phyloP scores from a whole-genome alignment of 2,329 filamentous ascomycete genomes.

The Stagonosporopsis vannaccii region DNA sequence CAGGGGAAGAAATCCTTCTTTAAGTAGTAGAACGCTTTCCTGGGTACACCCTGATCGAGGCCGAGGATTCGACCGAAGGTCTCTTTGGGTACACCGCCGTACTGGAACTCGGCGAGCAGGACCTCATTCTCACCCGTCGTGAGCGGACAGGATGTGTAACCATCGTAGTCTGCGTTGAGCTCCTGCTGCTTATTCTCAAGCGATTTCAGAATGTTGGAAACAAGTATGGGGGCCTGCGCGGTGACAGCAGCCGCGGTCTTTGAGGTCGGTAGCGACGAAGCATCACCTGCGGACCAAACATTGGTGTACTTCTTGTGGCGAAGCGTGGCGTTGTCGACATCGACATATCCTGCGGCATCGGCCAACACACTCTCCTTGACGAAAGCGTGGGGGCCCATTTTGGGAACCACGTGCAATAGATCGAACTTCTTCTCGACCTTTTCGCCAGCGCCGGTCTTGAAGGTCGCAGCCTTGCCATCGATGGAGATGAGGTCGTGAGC shows the following conservation, averaged over 20 bases:
- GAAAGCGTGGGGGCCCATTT: slow-evolving; percentile 49
- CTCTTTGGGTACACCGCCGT: slow-evolving; percentile 68
- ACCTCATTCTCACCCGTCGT: slow-evolving; percentile 65
- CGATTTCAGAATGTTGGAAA: slow-evolving; percentile 43
- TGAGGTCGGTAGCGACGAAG: slow-evolving; percentile 48
- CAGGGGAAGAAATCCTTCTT: slow-evolving; percentile 74
- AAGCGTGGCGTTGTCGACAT: slow-evolving; percentile 45
- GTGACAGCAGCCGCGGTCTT: slow-evolving; percentile 52
- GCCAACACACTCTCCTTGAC: slow-evolving; percentile 46
- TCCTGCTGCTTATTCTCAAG: slow-evolving; percentile 36
- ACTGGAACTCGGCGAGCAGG: slow-evolving; percentile 71
- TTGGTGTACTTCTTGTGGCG: slow-evolving; percentile 50
- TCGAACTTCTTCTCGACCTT: slow-evolving; percentile 46
- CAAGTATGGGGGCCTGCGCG: slow-evolving; percentile 46
- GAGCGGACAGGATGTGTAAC: slow-evolving; percentile 51
- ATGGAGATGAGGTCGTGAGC: slow-evolving; percentile 49
- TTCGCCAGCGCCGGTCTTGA: slow-evolving; percentile 35
- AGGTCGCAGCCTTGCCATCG: slow-evolving; percentile 48
- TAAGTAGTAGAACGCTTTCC: slow-evolving; percentile 66
- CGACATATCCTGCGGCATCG: slow-evolving; percentile 48
- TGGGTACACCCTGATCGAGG: slow-evolving; percentile 64
- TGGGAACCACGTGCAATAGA: slow-evolving; percentile 49
- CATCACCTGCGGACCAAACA: slow-evolving; percentile 51
- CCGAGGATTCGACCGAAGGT: slow-evolving; percentile 64
- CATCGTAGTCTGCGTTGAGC: slow-evolving; percentile 38